These are phyloP conservation scores for Mycena polygramma DNA, from an alignment of 768 basidiomycete genomes.

Conservation along the genomic window DNA sequence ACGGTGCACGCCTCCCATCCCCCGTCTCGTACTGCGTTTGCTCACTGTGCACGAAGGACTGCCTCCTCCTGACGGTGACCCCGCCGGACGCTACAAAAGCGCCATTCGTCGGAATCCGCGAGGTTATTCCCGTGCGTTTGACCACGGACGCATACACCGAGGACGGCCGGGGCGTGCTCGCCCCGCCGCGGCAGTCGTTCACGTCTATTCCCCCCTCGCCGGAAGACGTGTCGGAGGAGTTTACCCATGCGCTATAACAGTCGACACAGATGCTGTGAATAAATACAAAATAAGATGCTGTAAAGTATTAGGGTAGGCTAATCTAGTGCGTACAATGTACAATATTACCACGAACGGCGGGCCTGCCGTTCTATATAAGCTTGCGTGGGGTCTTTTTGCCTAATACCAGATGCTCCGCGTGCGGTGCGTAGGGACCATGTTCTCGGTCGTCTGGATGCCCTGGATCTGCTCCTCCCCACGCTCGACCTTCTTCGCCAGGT, in stretches of 20 bases:
- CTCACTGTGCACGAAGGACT: constrained; percentile 62
- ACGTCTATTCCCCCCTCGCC: constrained; percentile 21
- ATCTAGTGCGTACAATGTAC: neutral
- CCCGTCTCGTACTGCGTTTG: constrained; percentile 13
- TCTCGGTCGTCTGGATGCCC: constrained; percentile 62
- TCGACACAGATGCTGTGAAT: no score
- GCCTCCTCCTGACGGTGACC: constrained; percentile 69
- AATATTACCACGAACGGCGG: no score
- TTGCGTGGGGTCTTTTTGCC: constrained; percentile 20
- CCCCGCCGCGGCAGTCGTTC: constrained; percentile 20
- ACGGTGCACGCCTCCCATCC: constrained; percentile 57
- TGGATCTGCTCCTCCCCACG: constrained; percentile 69
- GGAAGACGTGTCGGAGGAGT: constrained; percentile 8
- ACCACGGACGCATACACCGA: constrained; percentile 71
- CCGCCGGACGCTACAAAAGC: constrained; percentile 69
- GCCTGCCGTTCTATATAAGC: no score
- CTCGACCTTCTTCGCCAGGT: constrained; percentile 84
- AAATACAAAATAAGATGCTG: constrained; percentile 7
- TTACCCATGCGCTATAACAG: constrained; percentile 6
- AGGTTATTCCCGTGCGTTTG: constrained; percentile 72
- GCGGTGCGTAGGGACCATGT: constrained; percentile 79
- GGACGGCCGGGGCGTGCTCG: constrained; percentile 53
- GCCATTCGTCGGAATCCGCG: constrained; percentile 71
- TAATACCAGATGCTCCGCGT: constrained; percentile 92
- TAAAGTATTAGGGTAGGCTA: constrained; percentile 13